Evolutionary conservation across 2,329 filamentous ascomycete genomes (phyloP).

Genomic region (Phaeophleospora eucalypticola): DNA sequence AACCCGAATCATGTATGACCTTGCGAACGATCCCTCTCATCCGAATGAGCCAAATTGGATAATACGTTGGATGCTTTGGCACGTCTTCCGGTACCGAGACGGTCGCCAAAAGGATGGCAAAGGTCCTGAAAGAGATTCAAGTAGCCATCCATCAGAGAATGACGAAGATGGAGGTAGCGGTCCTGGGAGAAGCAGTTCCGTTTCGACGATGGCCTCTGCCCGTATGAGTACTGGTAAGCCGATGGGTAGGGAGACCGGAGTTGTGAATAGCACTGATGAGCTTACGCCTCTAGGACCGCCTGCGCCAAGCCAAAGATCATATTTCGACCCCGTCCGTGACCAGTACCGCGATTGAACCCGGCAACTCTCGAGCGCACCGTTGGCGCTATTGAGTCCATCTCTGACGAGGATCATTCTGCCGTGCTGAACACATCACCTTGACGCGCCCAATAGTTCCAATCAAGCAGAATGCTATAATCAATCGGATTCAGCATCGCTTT

Average conservation of each 20-base stretch:
- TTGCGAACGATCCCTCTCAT: constrained; percentile 34
- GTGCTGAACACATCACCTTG: too few relatives aligned
- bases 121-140: not conserved
- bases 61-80: constrained; percentile 47
- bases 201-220: not conserved
- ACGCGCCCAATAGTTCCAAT: too few relatives aligned
- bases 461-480: too few relatives aligned
- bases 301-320: not conserved
- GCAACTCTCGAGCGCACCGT: too few relatives aligned
- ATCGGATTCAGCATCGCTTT: too few relatives aligned
- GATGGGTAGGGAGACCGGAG: too few relatives aligned
- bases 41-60: constrained; percentile 45
- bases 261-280: too few relatives aligned
- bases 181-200: not conserved
- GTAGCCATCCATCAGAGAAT: not conserved
- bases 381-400: too few relatives aligned
- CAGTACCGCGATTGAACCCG: too few relatives aligned
- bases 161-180: not conserved
- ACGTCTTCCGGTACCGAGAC: constrained; percentile 44
- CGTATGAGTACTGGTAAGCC: too few relatives aligned
- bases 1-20: constrained; percentile 38
- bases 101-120: constrained; percentile 29
- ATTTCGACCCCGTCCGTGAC: constrained; percentile 6
- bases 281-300: too few relatives aligned
- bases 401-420: too few relatives aligned